phyloP scores from a whole-genome alignment of 768 basidiomycete species.

The Pisolithus marmoratus region DNA sequence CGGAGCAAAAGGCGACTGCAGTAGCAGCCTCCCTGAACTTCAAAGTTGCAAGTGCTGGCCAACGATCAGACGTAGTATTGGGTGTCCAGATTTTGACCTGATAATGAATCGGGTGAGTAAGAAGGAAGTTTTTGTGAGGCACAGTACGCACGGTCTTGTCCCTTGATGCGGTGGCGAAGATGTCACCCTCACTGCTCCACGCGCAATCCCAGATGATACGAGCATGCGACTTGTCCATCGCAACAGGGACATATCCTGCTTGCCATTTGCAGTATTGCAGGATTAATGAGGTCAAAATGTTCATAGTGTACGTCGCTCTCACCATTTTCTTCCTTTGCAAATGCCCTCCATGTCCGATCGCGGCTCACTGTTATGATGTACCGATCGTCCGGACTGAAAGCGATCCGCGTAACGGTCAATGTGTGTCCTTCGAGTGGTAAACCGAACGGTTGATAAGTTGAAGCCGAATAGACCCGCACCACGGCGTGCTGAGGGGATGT shows the following conservation, averaged over 20 bases:
- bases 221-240: constrained; percentile 77
- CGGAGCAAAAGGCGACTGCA: constrained; percentile 61
- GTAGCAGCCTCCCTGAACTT: constrained; percentile 77
- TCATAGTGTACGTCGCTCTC: neutral
- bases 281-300: neutral
- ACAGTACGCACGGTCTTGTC: constrained; percentile 75
- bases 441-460: constrained; percentile 65
- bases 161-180: constrained; percentile 90
- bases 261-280: neutral
- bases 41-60: constrained; percentile 55
- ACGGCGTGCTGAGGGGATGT: constrained; percentile 86
- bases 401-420: constrained; percentile 84
- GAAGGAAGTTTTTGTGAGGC: too few relatives aligned
- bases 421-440: constrained; percentile 75
- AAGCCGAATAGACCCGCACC: constrained; percentile 74
- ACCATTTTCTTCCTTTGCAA: constrained; percentile 46
- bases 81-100: constrained; percentile 84
- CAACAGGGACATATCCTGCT: constrained; percentile 56
- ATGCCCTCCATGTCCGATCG: constrained; percentile 89
- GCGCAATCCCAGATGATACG: constrained; percentile 96
- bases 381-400: constrained; percentile 83
- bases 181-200: constrained; percentile 70
- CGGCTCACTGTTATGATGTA: constrained; percentile 81
- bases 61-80: constrained; percentile 33
- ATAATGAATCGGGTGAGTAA: neutral